A percentile compares a stretch with the other conserved stretches of the same genome.
Conservation (phyloP, 495 filamentous ascomycete species). For the Staphylotrichum longicolle region DNA sequence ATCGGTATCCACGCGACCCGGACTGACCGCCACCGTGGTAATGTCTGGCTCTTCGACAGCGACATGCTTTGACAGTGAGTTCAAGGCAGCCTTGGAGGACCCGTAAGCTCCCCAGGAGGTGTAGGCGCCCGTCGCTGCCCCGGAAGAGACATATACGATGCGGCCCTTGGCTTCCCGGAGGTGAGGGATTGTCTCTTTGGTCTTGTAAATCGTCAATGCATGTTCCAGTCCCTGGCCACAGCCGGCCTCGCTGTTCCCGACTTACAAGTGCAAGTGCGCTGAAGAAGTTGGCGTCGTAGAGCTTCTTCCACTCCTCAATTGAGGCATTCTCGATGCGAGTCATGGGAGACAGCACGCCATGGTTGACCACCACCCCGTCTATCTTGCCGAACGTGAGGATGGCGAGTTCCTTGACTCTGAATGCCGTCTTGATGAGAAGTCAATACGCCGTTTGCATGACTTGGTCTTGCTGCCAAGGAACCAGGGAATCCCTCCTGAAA, state of each 20-base stretch:
- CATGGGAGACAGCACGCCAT: constrained; percentile 79
- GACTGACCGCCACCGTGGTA: constrained; percentile 66
- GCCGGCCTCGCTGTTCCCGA: constrained; percentile 5
- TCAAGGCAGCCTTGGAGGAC: constrained; percentile 83
- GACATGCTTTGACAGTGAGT: constrained; percentile 72
- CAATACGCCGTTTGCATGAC: constrained; percentile 4
- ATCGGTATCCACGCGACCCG: constrained; percentile 86
- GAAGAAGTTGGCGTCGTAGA: constrained; percentile 82
- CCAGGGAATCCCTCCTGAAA: too few species aligned
- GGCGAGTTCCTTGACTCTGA: constrained; percentile 61
- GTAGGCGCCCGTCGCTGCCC: constrained; percentile 67
- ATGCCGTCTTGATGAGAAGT: constrained; percentile 46
- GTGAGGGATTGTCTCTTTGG: constrained; percentile 68
- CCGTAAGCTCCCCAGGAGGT: constrained; percentile 77
- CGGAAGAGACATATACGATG: constrained; percentile 73
- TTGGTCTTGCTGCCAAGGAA: neutral
- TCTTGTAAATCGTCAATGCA: constrained; percentile 45
- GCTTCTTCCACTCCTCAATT: constrained; percentile 67
- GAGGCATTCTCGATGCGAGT: constrained; percentile 62
- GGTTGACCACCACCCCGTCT: constrained; percentile 84
- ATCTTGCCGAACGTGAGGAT: constrained; percentile 64
- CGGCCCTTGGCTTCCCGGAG: constrained; percentile 67
- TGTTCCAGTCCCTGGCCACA: neutral
- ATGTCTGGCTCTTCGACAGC: constrained; percentile 78
- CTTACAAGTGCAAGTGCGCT: constrained; percentile 74